Evolutionary conservation across 306 rosid genomes (phyloP), one percentile per base, ranked within the genome.

Genomic region (Vigna mungo): DNA sequence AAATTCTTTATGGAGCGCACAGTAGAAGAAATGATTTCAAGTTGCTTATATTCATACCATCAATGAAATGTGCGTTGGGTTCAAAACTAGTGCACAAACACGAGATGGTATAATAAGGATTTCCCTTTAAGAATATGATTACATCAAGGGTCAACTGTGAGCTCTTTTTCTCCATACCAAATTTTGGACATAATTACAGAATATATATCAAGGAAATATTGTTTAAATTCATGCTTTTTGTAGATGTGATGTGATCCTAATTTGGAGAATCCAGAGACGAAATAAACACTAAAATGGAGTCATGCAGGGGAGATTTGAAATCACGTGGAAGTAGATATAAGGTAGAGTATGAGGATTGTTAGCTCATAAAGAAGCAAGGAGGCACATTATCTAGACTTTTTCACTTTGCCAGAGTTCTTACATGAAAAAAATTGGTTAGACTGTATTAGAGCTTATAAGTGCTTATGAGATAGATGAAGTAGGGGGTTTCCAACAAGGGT

Each of bases 21-120:
- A 9, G 23, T 47, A 66, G 54, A 66, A 66, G 54, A 66, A 60
- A 66, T 18, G 53, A 41, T 6, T 18, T 43, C 37, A 66, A 66
- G 34, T 66, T 43, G 34, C 18, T 18, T 43, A 65, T 39, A 65
- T 65, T 65, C 51, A 49, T 11, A 56, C 9, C 17, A 53, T 30
- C 23, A 70, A 70, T 21, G n/a, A 70, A 30, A 70, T 49, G 32
- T 49, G 5, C 11, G 25, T 30, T 51, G 61, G 47, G 25, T 46
- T 25, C 48, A 27, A 27, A 25, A 48, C 60, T 48, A 25, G 27
- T 39, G 44, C 44, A 2, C 11, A 7, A 39, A 39, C 0, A 39
- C 44, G 8, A 2, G 3, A 39, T 39, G 44, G 41, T 37, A 37
- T 37, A 7, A 37, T 39, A 39, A 36, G 41, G 41, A 36, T 36